Conservation (phyloP, 164 flowering plant species). For the Sextonia rubra region DNA sequence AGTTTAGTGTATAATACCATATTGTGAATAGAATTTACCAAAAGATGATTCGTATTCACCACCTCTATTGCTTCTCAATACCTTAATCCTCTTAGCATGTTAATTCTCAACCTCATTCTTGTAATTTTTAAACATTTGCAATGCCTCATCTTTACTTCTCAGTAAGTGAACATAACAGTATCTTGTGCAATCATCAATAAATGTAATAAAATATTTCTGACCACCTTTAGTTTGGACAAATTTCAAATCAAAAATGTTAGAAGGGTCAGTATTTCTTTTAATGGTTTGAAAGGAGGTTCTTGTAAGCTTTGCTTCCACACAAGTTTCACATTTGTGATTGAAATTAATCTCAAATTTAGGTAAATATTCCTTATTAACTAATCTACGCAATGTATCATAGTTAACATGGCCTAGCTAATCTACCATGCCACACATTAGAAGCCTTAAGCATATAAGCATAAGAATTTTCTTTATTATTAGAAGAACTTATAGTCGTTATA, state of each 20-base stretch:
- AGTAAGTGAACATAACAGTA: background rate
- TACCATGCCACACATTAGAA: no score
- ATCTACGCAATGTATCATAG: background rate
- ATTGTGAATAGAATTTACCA: background rate
- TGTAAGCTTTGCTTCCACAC: background rate
- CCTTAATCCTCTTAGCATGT: constrained; percentile 13
- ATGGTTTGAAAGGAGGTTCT: background rate
- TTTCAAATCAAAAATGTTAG: constrained; percentile 9
- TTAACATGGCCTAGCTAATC: no score
- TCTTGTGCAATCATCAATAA: constrained; percentile 5
- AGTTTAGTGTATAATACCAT: constrained; percentile 16
- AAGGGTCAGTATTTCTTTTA: constrained; percentile 1
- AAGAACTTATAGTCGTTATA: no score
- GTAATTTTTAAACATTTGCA: background rate
- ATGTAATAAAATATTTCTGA: constrained; percentile 13
- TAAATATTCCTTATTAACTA: background rate
- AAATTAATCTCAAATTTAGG: background rate
- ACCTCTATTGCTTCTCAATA: constrained; percentile 8
- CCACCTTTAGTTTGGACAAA: constrained; percentile 1
- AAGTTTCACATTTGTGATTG: background rate
- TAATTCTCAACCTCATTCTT: constrained; percentile 17
- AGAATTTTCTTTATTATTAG: no score
- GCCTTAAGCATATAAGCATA: no score
- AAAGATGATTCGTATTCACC: constrained; percentile 8
- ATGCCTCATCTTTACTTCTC: constrained; percentile 5